Base-by-base conservation (phyloP, 2,329 filamentous ascomycete species). In the Beauveria sp. region DNA sequence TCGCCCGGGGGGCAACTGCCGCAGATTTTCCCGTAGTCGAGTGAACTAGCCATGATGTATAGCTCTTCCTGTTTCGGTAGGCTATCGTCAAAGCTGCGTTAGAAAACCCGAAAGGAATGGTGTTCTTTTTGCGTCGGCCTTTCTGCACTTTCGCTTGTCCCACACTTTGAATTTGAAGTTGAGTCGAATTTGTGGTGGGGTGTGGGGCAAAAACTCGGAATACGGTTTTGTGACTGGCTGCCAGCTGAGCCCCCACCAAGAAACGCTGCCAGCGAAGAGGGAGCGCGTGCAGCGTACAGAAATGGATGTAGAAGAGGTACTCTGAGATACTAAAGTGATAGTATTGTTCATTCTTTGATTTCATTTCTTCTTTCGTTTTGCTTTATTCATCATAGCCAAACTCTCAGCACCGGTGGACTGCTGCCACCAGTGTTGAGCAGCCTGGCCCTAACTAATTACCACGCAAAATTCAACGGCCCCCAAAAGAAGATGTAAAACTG, bases 1-100 rank as follows among this genome's bases (percentile, higher is more conserved):
- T 91, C 88, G 72, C 88, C 87, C 61, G 87, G 80, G 65, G 88
- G 89, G 71, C 91, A 85, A 71, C 85, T 82, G 71, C 87, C 79
- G 73, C 91, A 88, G 66, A 92, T 83, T 69, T 86, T 82, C 67
- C 84, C 77, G 67, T 75, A 78, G 69, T 78, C 75, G 69, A 87
- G 80, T 62, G 83, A 83, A 70, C 83, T 79, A 68, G 80, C 75
- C 70, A 85, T 79, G 51, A 50, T 61, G 51, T 61, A 50, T 42
- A 61, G 58, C 51, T 50, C 43, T 16, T 61, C 42, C 42, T 28
- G 30, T 50, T 38, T 24, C 40, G 58, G 49, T 53, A 53, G 38
- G 58, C 58, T 60, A 46, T 53, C 42, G 58, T 60, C 58, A 54
- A 49, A 34, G 51, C 51, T 46, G 53, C 46, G 34, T 54, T 28